Evolutionary conservation across 2,329 filamentous ascomycete genomes (phyloP).

Genomic region (Microcyclospora pomicola): DNA sequence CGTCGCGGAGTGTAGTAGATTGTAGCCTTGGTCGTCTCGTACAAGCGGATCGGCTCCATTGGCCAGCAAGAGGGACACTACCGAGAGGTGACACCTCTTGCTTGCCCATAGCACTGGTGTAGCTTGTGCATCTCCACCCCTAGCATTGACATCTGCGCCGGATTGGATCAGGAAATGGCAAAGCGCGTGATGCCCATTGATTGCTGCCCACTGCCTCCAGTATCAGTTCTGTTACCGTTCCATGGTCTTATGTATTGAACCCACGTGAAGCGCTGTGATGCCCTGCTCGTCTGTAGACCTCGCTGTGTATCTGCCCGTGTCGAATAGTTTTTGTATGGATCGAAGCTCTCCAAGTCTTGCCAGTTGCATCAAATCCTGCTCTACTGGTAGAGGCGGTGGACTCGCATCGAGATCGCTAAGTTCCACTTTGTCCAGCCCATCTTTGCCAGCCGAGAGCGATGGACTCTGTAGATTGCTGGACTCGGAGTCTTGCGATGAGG

Average conservation of each 20-base stretch:
- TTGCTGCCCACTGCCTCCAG: conserved; percentile 72
- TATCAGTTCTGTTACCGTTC: conserved; percentile 9
- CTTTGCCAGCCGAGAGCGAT: conserved; percentile 9
- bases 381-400: conserved; percentile 33
- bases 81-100: conserved; percentile 91
- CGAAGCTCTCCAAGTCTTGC: conserved; percentile 75
- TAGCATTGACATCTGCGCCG: conserved; percentile 84
- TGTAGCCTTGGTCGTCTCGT: conserved; percentile 91
- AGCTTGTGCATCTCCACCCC: conserved; percentile 87
- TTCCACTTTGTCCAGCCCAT: conserved; percentile 23
- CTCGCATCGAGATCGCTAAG: conserved; percentile 22
- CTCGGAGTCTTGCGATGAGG: too few relatives aligned
- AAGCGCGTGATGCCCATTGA: conserved; percentile 96
- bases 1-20: conserved; percentile 90
- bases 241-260: conserved; percentile 16
- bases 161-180: conserved; percentile 83
- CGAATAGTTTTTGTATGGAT: conserved; percentile 81
- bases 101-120: conserved; percentile 95
- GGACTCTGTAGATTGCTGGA: neutral
- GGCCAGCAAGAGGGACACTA: conserved; percentile 81
- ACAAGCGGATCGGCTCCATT: conserved; percentile 85
- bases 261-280: conserved; percentile 86
- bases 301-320: conserved; percentile 65
- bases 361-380: conserved; percentile 90
- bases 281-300: conserved; percentile 79